Evolutionary conservation across 768 basidiomycete genomes (phyloP).

Genomic region (Epithele typhae): DNA sequence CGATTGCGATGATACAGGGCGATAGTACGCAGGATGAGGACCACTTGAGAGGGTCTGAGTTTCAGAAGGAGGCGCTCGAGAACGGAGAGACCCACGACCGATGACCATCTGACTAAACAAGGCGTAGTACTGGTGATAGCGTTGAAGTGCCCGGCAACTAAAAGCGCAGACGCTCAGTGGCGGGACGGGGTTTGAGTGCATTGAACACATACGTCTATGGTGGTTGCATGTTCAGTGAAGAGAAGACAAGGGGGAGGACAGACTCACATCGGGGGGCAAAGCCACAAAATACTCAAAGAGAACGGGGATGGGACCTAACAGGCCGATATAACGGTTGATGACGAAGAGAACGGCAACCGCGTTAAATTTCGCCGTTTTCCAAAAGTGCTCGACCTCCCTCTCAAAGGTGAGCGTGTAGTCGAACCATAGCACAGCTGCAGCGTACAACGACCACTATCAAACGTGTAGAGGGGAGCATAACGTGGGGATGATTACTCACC

Average conservation of each 20-base stretch:
- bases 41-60: background rate
- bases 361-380: constrained; percentile 23
- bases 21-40: constrained; percentile 1
- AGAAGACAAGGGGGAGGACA: too few species aligned
- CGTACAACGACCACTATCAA: background rate
- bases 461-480: too few species aligned
- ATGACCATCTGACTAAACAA: constrained; percentile 1
- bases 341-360: constrained; percentile 16
- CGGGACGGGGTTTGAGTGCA: too few species aligned
- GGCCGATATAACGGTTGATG: constrained; percentile 16
- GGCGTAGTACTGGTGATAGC: constrained; percentile 5
- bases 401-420: constrained; percentile 43
- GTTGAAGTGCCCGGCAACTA: constrained; percentile 2
- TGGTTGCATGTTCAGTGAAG: too few species aligned
- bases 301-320: constrained; percentile 18
- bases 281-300: background rate
- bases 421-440: constrained; percentile 29
- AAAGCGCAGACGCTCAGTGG: too few species aligned
- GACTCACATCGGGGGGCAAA: too few species aligned
- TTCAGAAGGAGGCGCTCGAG: background rate
- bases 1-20: constrained; percentile 1
- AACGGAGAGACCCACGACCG: background rate
- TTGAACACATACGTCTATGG: too few species aligned
- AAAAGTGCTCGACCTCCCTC: constrained; percentile 41
- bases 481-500: background rate